phyloP scores from a whole-genome alignment of 2,329 filamentous ascomycete genomes.

The Niveomyces coronatus region DNA sequence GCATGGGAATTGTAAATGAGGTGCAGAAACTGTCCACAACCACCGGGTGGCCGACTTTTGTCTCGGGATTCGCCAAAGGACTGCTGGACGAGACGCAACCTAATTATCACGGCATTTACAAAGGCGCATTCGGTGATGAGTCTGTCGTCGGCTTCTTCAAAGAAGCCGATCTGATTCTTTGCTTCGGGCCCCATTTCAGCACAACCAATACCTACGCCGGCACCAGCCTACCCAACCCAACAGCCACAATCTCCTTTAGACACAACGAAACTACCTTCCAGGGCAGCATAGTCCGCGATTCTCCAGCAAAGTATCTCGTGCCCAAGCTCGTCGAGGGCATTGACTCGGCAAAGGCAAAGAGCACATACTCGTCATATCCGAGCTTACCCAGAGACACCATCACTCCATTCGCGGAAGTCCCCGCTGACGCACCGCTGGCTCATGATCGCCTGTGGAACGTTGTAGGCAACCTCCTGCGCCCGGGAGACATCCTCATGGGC shows the following conservation, averaged over 20 bases:
- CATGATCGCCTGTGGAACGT: conserved; percentile 39
- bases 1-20: conserved; percentile 29
- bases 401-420: conserved; percentile 11
- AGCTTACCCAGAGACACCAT: conserved; percentile 18
- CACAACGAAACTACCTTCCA: conserved; percentile 22
- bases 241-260: conserved; percentile 23
- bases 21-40: conserved; percentile 31
- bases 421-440: conserved; percentile 27
- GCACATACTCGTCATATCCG: conserved; percentile 17
- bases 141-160: conserved; percentile 27
- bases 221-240: conserved; percentile 25
- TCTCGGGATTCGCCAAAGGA: conserved; percentile 37
- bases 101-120: conserved; percentile 40
- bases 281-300: conserved; percentile 20
- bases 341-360: conserved; percentile 15
- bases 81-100: conserved; percentile 35
- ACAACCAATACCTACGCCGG: conserved; percentile 34
- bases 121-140: conserved; percentile 28
- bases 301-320: conserved; percentile 15
- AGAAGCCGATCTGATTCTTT: conserved; percentile 32
- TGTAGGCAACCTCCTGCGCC: conserved; percentile 34
- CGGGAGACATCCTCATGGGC: conserved; percentile 44
- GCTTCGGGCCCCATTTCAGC: conserved; percentile 35
- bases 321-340: conserved; percentile 15
- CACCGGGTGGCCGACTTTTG: conserved; percentile 37